Evolutionary conservation across 345 rosid genomes (phyloP).

Genomic region (Citrus reticulata): DNA sequence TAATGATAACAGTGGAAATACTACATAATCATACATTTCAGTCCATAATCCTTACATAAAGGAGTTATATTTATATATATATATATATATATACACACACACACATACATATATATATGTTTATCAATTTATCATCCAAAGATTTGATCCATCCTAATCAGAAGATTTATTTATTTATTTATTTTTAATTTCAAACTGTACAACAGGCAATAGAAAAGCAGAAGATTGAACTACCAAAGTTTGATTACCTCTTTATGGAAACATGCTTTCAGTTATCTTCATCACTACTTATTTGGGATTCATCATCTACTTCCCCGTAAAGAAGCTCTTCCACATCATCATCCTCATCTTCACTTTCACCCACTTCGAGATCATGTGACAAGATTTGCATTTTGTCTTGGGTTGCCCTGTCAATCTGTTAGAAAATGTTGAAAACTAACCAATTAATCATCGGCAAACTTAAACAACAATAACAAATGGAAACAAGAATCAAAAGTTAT

Average conservation of each 20-base stretch:
- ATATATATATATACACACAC: too few species aligned
- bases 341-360: slow-evolving; percentile 55
- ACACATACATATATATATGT: too few species aligned
- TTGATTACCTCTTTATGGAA: neutral
- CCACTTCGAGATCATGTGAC: slow-evolving; percentile 28
- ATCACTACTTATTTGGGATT: slow-evolving; percentile 73
- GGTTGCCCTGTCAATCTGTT: slow-evolving; percentile 67
- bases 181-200: neutral
- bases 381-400: slow-evolving; percentile 28
- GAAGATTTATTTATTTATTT: neutral
- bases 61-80: neutral
- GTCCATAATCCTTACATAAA: neutral
- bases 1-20: neutral
- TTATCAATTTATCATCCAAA: neutral
- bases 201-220: neutral
- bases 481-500: slow-evolving; percentile 5
- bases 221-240: neutral
- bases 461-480: neutral
- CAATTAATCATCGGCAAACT: neutral
- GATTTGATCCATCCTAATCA: neutral
- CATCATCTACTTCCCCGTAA: slow-evolving; percentile 62
- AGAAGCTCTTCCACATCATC: slow-evolving; percentile 60
- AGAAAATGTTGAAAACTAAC: neutral
- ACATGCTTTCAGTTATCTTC: slow-evolving; percentile 27
- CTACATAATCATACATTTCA: neutral